A percentile compares a stretch with the other conserved stretches of the same genome.
These are phyloP conservation scores for Rhizophora mangle DNA, from an alignment of 345 rosid species.

Conservation along the genomic window DNA sequence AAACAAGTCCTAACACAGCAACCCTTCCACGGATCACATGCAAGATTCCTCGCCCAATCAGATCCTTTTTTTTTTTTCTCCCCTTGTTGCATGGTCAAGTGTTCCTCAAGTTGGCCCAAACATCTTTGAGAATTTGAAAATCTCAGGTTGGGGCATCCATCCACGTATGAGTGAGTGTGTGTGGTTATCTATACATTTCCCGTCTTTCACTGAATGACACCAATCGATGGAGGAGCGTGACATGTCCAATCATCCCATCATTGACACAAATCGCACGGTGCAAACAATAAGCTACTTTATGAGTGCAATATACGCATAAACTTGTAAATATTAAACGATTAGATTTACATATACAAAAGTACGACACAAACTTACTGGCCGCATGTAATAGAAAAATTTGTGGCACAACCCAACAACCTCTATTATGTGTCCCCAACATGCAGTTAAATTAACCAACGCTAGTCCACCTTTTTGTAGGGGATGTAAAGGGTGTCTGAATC, in stretches of 20 bases:
- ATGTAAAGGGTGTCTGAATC: conserved; percentile 45
- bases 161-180: too few species aligned
- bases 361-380: conserved; percentile 3
- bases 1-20: neutral
- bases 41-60: conserved; percentile 1
- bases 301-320: neutral
- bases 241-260: neutral
- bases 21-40: conserved; percentile 17
- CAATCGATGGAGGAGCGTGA: neutral
- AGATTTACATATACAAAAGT: neutral
- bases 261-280: conserved; percentile 1
- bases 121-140: neutral
- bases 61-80: neutral
- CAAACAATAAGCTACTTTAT: neutral
- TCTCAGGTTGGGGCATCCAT: too few species aligned
- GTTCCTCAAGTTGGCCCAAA: conserved; percentile 13
- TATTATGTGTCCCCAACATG: conserved; percentile 13
- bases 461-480: conserved; percentile 19
- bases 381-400: conserved; percentile 9
- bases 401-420: conserved; percentile 4
- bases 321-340: neutral
- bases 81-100: conserved; percentile 12
- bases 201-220: neutral
- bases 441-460: conserved; percentile 18
- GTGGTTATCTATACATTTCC: too few species aligned